Conservation (phyloP, 306 rosid genomes). For the Corylus americana region DNA sequence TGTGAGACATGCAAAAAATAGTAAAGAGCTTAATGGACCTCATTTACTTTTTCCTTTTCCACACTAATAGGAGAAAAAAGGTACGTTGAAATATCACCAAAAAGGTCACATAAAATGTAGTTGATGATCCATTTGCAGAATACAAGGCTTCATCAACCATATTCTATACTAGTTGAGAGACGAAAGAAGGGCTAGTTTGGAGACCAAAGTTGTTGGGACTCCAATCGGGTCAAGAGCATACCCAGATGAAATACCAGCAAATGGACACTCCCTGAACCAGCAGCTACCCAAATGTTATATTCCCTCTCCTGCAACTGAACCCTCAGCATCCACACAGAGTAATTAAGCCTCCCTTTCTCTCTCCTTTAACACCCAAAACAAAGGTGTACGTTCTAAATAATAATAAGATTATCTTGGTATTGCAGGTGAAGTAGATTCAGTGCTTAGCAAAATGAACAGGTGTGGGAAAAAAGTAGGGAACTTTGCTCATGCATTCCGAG, state of each 20-base stretch:
- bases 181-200: not conserved
- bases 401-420: slow-evolving; percentile 3
- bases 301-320: slow-evolving; percentile 25
- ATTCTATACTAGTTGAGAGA: not conserved
- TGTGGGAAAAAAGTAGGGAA: slow-evolving; percentile 26
- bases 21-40: slow-evolving; percentile 17
- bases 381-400: not conserved
- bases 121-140: slow-evolving; percentile 16
- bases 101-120: not conserved
- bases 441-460: slow-evolving; percentile 32
- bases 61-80: not conserved
- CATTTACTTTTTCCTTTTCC: not conserved
- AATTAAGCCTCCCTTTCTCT: not conserved
- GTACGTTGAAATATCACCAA: not conserved
- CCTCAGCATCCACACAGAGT: slow-evolving; percentile 34
- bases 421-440: slow-evolving; percentile 36
- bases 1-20: slow-evolving; percentile 47
- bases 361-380: not conserved
- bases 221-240: slow-evolving; percentile 27
- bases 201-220: slow-evolving; percentile 5
- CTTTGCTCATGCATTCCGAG: slow-evolving; percentile 44
- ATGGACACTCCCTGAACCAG: slow-evolving; percentile 39
- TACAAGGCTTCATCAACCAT: slow-evolving; percentile 33
- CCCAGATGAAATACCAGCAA: slow-evolving; percentile 29
- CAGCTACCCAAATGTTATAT: slow-evolving; percentile 25